phyloP scores from a whole-genome alignment of 2,329 filamentous ascomycete species.

The Calycina herbarum region DNA sequence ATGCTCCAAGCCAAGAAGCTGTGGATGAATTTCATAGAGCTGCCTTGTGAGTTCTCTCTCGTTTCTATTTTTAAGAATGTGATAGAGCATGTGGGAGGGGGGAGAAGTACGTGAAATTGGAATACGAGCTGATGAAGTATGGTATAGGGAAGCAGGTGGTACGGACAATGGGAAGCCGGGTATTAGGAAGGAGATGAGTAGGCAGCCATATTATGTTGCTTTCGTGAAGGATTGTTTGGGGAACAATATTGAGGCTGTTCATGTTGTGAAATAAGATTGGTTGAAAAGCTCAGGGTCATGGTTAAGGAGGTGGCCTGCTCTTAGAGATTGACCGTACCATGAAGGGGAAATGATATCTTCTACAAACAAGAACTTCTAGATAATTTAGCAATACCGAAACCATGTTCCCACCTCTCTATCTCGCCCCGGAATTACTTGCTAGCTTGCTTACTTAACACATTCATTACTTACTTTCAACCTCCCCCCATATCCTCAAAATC shows the following conservation, averaged over 20 bases:
- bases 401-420: neutral
- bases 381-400: neutral
- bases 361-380: too few relatives aligned
- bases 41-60: constrained; percentile 17
- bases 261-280: constrained; percentile 16
- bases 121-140: neutral
- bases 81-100: neutral
- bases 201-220: constrained; percentile 24
- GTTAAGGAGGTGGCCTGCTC: too few relatives aligned
- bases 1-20: constrained; percentile 17
- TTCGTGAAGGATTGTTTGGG: constrained; percentile 22
- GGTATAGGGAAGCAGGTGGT: constrained; percentile 20
- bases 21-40: constrained; percentile 22
- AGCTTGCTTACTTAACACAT: neutral
- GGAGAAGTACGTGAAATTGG: too few relatives aligned
- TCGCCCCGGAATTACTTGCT: neutral
- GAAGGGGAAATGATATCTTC: neutral
- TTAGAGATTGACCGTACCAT: too few relatives aligned
- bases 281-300: too few relatives aligned
- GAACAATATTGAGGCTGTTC: constrained; percentile 30
- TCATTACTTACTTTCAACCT: neutral
- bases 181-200: constrained; percentile 23
- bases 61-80: neutral
- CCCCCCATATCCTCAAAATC: constrained; percentile 24
- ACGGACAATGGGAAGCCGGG: constrained; percentile 25